These are phyloP conservation scores for Colletotrichum sojae DNA, from an alignment of 2,329 filamentous ascomycete species.

Conservation along the genomic window DNA sequence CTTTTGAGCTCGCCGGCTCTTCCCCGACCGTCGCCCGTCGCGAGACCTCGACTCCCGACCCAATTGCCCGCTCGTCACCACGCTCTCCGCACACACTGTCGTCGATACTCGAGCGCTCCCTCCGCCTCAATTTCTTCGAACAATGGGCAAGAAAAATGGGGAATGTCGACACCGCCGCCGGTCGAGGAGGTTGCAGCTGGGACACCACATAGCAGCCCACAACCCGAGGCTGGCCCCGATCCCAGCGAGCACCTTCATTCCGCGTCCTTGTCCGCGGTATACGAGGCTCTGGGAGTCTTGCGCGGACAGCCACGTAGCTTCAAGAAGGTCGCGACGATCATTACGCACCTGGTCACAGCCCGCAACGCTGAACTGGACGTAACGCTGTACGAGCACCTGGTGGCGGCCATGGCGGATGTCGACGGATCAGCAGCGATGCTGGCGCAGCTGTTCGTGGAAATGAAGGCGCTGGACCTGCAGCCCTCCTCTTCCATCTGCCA, in stretches of 20 bases:
- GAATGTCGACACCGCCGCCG: conserved; percentile 5
- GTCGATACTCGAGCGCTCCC: conserved; percentile 23
- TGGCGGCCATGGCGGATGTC: conserved; percentile 78
- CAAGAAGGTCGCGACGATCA: conserved; percentile 58
- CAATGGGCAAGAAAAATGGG: not conserved
- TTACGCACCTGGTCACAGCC: conserved; percentile 71
- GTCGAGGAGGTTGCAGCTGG: conserved; percentile 18
- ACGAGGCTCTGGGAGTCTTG: conserved; percentile 62
- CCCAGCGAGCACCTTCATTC: conserved; percentile 46
- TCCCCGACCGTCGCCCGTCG: conserved; percentile 34
- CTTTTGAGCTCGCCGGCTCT: conserved; percentile 45
- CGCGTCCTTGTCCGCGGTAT: conserved; percentile 56
- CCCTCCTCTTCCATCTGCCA: conserved; percentile 79
- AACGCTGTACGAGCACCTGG: conserved; percentile 80
- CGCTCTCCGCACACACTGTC: conserved; percentile 7
- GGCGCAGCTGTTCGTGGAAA: conserved; percentile 76
- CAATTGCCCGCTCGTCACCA: not conserved
- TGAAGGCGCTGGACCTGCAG: conserved; percentile 73
- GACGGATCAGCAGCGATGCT: conserved; percentile 78
- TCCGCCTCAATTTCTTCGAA: not conserved
- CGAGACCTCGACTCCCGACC: conserved; percentile 20
- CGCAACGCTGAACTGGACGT: conserved; percentile 68
- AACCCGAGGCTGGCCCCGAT: conserved; percentile 5
- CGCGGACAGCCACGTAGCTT: conserved; percentile 55
- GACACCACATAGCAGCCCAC: conserved; percentile 10